These are phyloP conservation scores for Serendipita sp. DNA, from an alignment of 768 basidiomycete genomes.

Conservation along the genomic window DNA sequence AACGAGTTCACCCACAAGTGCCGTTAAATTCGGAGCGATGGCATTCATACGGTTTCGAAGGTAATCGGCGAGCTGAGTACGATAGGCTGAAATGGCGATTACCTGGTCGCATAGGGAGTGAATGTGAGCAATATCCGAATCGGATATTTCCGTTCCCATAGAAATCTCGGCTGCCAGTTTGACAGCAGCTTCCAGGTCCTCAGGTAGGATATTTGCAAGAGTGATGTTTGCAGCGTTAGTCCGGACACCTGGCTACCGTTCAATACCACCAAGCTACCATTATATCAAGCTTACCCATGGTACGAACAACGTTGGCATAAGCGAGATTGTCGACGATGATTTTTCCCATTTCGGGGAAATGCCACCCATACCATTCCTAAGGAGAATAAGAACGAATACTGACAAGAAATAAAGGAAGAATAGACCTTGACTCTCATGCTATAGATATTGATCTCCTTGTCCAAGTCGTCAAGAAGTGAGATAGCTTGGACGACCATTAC, in stretches of 20 bases:
- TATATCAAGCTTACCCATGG: slow-evolving; percentile 51
- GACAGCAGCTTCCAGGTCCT: slow-evolving; percentile 88
- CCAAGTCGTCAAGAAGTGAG: slow-evolving; percentile 89
- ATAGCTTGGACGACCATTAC: slow-evolving; percentile 99
- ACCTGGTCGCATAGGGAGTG: slow-evolving; percentile 95
- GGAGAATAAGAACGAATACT: background rate
- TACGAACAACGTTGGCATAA: slow-evolving; percentile 83
- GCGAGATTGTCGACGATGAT: slow-evolving; percentile 95
- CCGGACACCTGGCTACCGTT: slow-evolving; percentile 55
- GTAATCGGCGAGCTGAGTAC: slow-evolving; percentile 89
- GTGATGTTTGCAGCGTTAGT: slow-evolving; percentile 79
- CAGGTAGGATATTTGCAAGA: slow-evolving; percentile 81
- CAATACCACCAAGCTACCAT: background rate
- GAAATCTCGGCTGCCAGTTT: slow-evolving; percentile 95
- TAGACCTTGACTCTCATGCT: slow-evolving; percentile 94
- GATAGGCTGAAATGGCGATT: slow-evolving; percentile 89
- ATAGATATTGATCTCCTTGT: slow-evolving; percentile 99
- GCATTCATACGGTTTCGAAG: slow-evolving; percentile 95
- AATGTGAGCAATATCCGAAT: slow-evolving; percentile 92
- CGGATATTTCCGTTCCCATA: slow-evolving; percentile 99
- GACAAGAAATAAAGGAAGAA: background rate
- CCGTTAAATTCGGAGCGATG: slow-evolving; percentile 90
- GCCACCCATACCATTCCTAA: slow-evolving; percentile 99
- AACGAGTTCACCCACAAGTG: slow-evolving; percentile 62
- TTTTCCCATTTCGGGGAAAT: slow-evolving; percentile 99